These are phyloP conservation scores for Gaeumannomyces tritici DNA, from an alignment of 2,329 filamentous ascomycete genomes.

Conservation along the genomic window DNA sequence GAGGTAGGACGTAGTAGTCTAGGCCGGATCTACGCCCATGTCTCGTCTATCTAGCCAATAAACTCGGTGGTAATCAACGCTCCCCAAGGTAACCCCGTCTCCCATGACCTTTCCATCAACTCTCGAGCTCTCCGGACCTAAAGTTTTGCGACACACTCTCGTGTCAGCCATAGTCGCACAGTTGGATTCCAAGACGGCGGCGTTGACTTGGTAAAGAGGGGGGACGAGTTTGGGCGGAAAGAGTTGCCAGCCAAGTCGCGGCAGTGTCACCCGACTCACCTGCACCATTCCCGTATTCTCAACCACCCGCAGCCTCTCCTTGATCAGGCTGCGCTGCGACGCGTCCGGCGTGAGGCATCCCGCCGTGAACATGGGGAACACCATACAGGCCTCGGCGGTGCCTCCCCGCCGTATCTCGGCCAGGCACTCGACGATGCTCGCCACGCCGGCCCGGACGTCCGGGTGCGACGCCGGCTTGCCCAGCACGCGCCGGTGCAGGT, in stretches of 20 bases:
- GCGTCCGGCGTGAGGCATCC: constrained; percentile 60
- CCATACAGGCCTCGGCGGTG: constrained; percentile 62
- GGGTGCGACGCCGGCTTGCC: constrained; percentile 46
- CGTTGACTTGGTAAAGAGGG: neutral
- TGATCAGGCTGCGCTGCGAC: constrained; percentile 47
- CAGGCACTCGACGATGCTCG: constrained; percentile 53
- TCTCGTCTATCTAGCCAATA: constrained; percentile 40
- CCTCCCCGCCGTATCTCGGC: constrained; percentile 54
- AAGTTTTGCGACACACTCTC: constrained; percentile 2
- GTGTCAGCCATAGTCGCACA: neutral
- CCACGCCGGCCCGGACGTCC: constrained; percentile 54
- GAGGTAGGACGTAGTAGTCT: neutral
- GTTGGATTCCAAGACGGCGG: neutral
- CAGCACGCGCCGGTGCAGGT: constrained; percentile 65
- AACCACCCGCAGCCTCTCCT: constrained; percentile 55
- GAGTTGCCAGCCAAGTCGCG: neutral
- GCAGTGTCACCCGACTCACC: constrained; percentile 26
- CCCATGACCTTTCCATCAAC: constrained; percentile 62
- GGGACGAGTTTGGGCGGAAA: neutral
- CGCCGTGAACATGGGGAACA: constrained; percentile 78
- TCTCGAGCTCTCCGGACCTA: constrained; percentile 49
- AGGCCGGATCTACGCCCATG: too few species aligned
- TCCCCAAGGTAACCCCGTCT: constrained; percentile 60
- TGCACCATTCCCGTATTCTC: constrained; percentile 71
- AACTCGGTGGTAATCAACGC: constrained; percentile 57